Evolutionary conservation across 345 rosid genomes (phyloP).

Genomic region (Ricinus communis): DNA sequence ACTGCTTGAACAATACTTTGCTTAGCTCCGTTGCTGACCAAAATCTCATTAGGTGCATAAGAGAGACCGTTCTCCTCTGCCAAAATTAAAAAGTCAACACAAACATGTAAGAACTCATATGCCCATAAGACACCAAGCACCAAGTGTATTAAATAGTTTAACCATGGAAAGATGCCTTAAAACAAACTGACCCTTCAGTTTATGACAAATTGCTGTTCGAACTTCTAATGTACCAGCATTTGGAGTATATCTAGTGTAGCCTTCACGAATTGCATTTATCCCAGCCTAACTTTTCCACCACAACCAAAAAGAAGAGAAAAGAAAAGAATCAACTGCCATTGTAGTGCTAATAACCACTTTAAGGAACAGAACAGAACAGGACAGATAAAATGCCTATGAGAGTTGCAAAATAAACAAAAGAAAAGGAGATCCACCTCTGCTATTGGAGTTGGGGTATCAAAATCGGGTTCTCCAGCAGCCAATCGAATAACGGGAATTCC

Average conservation of each 20-base stretch:
- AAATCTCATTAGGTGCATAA: constrained; percentile 76
- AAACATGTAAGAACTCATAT: background rate
- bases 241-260: constrained; percentile 81
- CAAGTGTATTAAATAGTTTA: background rate
- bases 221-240: constrained; percentile 87
- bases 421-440: constrained; percentile 54
- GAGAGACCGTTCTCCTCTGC: constrained; percentile 86
- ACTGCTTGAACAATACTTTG: constrained; percentile 79
- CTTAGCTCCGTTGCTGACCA: constrained; percentile 97
- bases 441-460: constrained; percentile 73
- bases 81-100: background rate
- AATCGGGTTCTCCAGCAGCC: constrained; percentile 99
- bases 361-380: background rate
- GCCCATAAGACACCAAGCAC: background rate
- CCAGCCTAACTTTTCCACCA: constrained; percentile 59
- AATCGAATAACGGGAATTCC: constrained; percentile 84
- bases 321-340: background rate
- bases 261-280: constrained; percentile 83
- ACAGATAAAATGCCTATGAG: background rate
- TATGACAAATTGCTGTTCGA: constrained; percentile 79
- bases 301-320: background rate
- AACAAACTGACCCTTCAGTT: constrained; percentile 58
- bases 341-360: background rate
- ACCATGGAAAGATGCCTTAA: background rate
- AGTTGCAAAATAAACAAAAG: background rate